Evolutionary conservation across 495 filamentous ascomycete genomes (phyloP).

Genomic region (Letharia lupina): DNA sequence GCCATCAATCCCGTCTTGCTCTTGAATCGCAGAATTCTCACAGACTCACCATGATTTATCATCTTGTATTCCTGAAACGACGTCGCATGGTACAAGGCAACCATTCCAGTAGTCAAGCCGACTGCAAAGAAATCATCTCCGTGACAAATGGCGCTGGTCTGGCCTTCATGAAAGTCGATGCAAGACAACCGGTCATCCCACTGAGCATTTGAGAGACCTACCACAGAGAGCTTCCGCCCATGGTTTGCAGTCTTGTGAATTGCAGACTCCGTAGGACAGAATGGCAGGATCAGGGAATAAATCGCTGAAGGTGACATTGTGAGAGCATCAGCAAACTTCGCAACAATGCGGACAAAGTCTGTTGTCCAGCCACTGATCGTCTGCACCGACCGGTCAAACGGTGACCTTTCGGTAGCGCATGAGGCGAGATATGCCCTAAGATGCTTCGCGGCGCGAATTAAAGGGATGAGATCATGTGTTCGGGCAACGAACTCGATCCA

Average conservation of each 20-base stretch:
- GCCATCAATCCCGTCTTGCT: slow-evolving; percentile 15
- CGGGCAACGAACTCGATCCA: too few species aligned
- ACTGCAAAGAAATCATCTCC: slow-evolving; percentile 27
- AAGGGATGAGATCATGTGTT: too few species aligned
- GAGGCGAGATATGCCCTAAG: slow-evolving; percentile 28
- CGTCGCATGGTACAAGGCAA: slow-evolving; percentile 19
- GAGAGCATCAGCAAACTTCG: slow-evolving; percentile 28
- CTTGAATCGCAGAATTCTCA: slow-evolving; percentile 21
- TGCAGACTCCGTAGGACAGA: slow-evolving; percentile 32
- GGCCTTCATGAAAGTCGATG: slow-evolving; percentile 24
- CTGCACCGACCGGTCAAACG: slow-evolving; percentile 21
- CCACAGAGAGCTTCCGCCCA: slow-evolving; percentile 19
- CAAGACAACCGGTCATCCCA: slow-evolving; percentile 32
- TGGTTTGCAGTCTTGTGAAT: slow-evolving; percentile 23
- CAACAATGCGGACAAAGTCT: slow-evolving; percentile 28
- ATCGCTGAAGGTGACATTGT: slow-evolving; percentile 26
- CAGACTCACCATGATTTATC: slow-evolving; percentile 28
- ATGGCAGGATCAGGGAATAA: slow-evolving; percentile 29
- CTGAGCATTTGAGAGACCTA: slow-evolving; percentile 23
- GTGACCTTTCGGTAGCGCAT: slow-evolving; percentile 23
- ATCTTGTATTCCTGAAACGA: slow-evolving; percentile 26
- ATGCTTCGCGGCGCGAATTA: background rate
- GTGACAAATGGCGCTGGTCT: slow-evolving; percentile 26
- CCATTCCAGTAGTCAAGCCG: slow-evolving; percentile 19
- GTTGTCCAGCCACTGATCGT: slow-evolving; percentile 25